Percentiles rank a stretch among this genome's conserved stretches.
phyloP scores from a whole-genome alignment of 129 eudicot species.

The Glebionis coronaria region DNA sequence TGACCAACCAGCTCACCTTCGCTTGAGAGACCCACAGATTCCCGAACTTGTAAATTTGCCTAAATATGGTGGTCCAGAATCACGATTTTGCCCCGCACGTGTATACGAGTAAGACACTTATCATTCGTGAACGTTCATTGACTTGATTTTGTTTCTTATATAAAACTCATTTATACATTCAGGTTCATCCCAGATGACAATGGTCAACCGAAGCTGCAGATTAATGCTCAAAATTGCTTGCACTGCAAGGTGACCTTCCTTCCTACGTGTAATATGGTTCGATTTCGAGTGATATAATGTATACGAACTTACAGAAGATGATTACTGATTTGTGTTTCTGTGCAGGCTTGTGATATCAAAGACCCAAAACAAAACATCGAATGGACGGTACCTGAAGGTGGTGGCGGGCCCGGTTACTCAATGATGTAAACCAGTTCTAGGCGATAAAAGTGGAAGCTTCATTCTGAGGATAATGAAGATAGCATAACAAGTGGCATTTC shows the following conservation, averaged over 20 bases:
- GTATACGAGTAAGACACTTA: conserved; percentile 78
- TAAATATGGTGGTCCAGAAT: conserved; percentile 81
- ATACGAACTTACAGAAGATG: neutral
- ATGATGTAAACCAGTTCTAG: conserved; percentile 49
- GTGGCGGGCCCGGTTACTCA: conserved; percentile 95
- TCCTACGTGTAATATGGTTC: neutral
- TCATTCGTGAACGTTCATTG: neutral
- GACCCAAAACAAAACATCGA: conserved; percentile 92
- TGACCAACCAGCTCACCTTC: conserved; percentile 98
- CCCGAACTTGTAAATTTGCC: conserved; percentile 74
- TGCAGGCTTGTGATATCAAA: conserved; percentile 95
- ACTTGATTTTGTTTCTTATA: neutral
- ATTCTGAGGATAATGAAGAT: neutral
- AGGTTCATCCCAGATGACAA: conserved; percentile 77
- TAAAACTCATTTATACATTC: conserved; percentile 4
- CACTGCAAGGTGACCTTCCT: conserved; percentile 78
- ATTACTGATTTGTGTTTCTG: conserved; percentile 12
- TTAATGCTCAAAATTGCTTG: conserved; percentile 95
- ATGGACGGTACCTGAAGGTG: conserved; percentile 99
- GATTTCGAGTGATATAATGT: neutral
- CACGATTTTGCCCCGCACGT: conserved; percentile 96
- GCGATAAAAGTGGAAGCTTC: neutral
- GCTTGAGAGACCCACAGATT: conserved; percentile 60
- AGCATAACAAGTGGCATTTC: conserved; percentile 13
- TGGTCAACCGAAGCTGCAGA: conserved; percentile 80